These are phyloP conservation scores for Neospermospora avenae DNA, from an alignment of 2,329 filamentous ascomycete genomes.

Conservation along the genomic window DNA sequence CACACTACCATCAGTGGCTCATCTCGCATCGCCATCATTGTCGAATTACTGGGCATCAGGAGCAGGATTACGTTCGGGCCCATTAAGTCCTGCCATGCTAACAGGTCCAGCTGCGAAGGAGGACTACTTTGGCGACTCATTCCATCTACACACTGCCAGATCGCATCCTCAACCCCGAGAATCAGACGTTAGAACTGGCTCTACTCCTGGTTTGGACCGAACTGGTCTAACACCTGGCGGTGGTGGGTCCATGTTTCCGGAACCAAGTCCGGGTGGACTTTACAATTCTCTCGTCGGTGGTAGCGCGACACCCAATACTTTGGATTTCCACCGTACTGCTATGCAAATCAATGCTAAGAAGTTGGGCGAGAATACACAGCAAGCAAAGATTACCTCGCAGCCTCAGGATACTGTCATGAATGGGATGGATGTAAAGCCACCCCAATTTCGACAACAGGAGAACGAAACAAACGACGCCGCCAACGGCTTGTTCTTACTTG, in stretches of 20 bases:
- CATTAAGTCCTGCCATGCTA: conserved; percentile 95
- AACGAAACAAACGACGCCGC: conserved; percentile 83
- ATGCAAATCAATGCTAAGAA: conserved; percentile 73
- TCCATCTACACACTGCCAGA: conserved; percentile 67
- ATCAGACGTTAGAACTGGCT: conserved; percentile 83
- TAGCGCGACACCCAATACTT: conserved; percentile 81
- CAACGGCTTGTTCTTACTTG: conserved; percentile 89
- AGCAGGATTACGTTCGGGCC: conserved; percentile 76
- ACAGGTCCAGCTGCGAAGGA: conserved; percentile 66
- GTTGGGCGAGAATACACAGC: conserved; percentile 44
- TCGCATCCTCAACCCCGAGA: conserved; percentile 91
- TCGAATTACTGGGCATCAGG: conserved; percentile 65
- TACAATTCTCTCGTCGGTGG: conserved; percentile 77
- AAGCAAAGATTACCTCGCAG: conserved; percentile 46
- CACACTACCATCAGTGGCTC: conserved; percentile 83
- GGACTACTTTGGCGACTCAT: conserved; percentile 85
- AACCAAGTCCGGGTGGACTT: conserved; percentile 80
- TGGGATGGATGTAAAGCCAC: conserved; percentile 41
- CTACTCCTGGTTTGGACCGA: conserved; percentile 77
- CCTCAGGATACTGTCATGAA: conserved; percentile 43
- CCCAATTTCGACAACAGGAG: conserved; percentile 68
- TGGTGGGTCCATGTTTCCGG: conserved; percentile 95
- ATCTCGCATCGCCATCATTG: conserved; percentile 86
- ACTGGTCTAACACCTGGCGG: conserved; percentile 92
- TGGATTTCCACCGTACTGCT: conserved; percentile 94